phyloP scores from a whole-genome alignment of 108 stramenopile species.

The Nitzschia inconspicua region DNA sequence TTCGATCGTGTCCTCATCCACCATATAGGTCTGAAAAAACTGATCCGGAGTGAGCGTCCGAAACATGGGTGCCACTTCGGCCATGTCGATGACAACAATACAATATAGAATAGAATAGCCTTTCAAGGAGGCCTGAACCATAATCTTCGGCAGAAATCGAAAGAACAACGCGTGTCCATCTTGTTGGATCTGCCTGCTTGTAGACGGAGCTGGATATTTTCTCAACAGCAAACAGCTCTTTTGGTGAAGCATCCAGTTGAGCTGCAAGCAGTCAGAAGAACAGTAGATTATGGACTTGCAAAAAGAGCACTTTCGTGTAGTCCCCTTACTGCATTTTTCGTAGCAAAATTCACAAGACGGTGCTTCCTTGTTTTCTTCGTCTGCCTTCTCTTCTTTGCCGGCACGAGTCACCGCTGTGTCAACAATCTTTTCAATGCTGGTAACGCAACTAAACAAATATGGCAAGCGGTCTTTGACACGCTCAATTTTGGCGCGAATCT shows the following conservation, averaged over 20 bases:
- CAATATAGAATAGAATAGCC: slow-evolving; percentile 19
- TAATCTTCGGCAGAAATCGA: slow-evolving; percentile 10
- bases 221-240: slow-evolving; percentile 9
- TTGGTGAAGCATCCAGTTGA: slow-evolving; percentile 31
- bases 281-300: slow-evolving; percentile 32
- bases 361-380: not conserved
- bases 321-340: slow-evolving; percentile 15
- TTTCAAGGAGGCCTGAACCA: slow-evolving; percentile 29
- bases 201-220: slow-evolving; percentile 24
- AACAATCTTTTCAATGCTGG: not conserved
- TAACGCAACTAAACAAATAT: slow-evolving; percentile 7
- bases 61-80: slow-evolving; percentile 25
- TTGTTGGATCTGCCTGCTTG: slow-evolving; percentile 1
- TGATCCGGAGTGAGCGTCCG: slow-evolving; percentile 17
- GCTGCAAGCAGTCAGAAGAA: slow-evolving; percentile 25
- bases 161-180: slow-evolving; percentile 25
- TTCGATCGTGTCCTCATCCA: slow-evolving; percentile 20
- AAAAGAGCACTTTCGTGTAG: slow-evolving; percentile 23
- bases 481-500: slow-evolving; percentile 17
- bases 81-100: slow-evolving; percentile 23
- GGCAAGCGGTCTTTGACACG: slow-evolving; percentile 27
- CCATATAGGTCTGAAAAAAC: slow-evolving; percentile 8
- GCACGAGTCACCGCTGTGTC: not conserved
- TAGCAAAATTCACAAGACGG: slow-evolving; percentile 22
- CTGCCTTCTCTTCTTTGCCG: not conserved